Conservation (phyloP, 441 rosid genomes). For the Populus hybrid region DNA sequence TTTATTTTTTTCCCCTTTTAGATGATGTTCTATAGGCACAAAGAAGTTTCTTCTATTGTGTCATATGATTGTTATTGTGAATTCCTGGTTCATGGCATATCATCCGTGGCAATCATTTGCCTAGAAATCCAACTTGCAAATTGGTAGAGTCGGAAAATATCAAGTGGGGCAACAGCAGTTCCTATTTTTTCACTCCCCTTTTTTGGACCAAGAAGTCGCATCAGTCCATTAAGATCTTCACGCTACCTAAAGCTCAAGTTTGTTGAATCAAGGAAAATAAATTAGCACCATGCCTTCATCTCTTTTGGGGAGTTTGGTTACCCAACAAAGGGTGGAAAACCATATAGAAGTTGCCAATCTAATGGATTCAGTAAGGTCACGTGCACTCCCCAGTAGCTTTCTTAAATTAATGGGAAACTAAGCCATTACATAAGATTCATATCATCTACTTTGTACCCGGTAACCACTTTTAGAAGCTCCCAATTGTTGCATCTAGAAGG, state of each 20-base stretch:
- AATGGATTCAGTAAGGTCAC: not conserved
- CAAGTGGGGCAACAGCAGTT: not conserved
- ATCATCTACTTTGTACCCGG: not conserved
- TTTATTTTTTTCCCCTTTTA: not conserved
- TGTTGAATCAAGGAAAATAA: not conserved
- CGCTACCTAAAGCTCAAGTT: not conserved
- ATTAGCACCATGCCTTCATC: not conserved
- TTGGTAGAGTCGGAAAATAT: not conserved
- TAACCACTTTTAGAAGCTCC: not conserved
- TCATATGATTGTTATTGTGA: not conserved
- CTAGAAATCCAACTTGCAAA: not conserved
- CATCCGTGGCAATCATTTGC: not conserved
- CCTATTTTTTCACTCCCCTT: not conserved
- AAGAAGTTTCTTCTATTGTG: not conserved
- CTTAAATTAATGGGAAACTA: not conserved
- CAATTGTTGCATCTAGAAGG: not conserved
- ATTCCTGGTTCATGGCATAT: not conserved
- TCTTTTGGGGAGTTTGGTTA: not conserved
- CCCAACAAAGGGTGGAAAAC: not conserved
- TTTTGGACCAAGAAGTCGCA: constrained; percentile 3
- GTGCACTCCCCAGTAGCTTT: not conserved
- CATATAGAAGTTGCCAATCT: not conserved
- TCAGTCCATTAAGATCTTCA: not conserved
- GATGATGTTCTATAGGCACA: not conserved
- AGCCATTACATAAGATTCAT: not conserved